Evolutionary conservation across 495 filamentous ascomycete genomes (phyloP).

Genomic region (Neurospora terricola): DNA sequence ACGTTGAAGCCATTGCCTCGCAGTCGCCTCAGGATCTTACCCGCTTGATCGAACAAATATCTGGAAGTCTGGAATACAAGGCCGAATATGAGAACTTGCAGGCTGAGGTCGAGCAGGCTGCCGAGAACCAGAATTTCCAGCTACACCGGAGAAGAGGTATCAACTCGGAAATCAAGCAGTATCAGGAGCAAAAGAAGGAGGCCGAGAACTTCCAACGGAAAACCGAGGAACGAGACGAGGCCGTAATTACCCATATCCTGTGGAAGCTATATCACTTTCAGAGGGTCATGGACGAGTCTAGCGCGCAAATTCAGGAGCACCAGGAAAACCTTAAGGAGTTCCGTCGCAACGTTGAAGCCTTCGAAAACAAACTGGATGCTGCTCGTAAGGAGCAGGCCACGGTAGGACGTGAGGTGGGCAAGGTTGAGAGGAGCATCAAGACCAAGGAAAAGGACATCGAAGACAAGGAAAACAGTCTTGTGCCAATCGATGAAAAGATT

Average conservation of each 20-base stretch:
- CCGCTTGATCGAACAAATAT: constrained; percentile 92
- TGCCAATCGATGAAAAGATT: constrained; percentile 90
- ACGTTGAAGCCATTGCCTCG: constrained; percentile 95
- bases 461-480: constrained; percentile 69
- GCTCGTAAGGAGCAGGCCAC: constrained; percentile 80
- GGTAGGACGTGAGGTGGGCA: constrained; percentile 67
- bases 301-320: constrained; percentile 81
- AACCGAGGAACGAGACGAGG: constrained; percentile 79
- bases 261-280: constrained; percentile 99
- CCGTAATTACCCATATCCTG: constrained; percentile 85
- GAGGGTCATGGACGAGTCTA: constrained; percentile 81
- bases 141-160: constrained; percentile 83
- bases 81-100: constrained; percentile 87
- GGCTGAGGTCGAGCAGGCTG: constrained; percentile 71
- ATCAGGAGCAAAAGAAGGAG: constrained; percentile 93
- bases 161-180: constrained; percentile 96
- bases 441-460: constrained; percentile 83
- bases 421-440: constrained; percentile 73
- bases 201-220: constrained; percentile 86
- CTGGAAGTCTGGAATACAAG: constrained; percentile 91
- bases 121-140: constrained; percentile 78
- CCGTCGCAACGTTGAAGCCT: constrained; percentile 76
- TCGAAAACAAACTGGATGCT: constrained; percentile 69
- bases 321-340: constrained; percentile 95
- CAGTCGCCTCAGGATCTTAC: constrained; percentile 93